Evolutionary conservation across 2,329 filamentous ascomycete species (phyloP), one percentile per base, ranked within the genome.

Genomic region (Sporothrix pallida): DNA sequence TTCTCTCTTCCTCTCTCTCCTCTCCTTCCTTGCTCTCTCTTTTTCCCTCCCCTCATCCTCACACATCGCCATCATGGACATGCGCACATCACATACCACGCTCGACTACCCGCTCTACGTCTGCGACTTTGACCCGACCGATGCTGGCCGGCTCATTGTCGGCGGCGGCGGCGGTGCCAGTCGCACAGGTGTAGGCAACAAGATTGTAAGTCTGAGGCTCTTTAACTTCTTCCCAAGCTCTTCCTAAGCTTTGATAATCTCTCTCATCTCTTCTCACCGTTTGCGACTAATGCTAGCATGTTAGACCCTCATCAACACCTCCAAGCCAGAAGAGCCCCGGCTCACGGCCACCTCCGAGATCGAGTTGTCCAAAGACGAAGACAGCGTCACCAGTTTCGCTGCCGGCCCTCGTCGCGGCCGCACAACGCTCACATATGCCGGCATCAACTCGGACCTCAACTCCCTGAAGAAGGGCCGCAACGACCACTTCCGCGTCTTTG

Each of bases 121-220:
- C 73, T 92, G 94, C 81, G 94, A 94, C 80, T 98, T 97, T 82
- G 94, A 97, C 80, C 93, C 92, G 70, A 88, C 91, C 79, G 90
- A 97, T 83, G 87, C 91, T 74, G 88, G 88, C 76, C 90, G 91
- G 76, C 86, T 98, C 31, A 84, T 97, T 9, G 93, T 97, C 52
- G 94, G 92, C 75, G 95, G 95, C 71, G 95, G 95, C 75, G 95
- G 95, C 76, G 95, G 95, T 70, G 90, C 93, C 76, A 90, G 92
- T 68, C 89, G 90, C 76, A 94, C 89, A 77, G 94, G 94, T 62
- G 93, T 97, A 26, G 90, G 91, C 73, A 97, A 97, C 85, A 94
- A 94, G 82, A 94, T 97, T 79, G 92, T 92, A 83, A 80, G 90
- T 84, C 7, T 4, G 26, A 17, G 13, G 13, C 23, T 62, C 58